Base-by-base conservation (phyloP, 306 rosid genomes). In the Aeschynomene evenia region DNA sequence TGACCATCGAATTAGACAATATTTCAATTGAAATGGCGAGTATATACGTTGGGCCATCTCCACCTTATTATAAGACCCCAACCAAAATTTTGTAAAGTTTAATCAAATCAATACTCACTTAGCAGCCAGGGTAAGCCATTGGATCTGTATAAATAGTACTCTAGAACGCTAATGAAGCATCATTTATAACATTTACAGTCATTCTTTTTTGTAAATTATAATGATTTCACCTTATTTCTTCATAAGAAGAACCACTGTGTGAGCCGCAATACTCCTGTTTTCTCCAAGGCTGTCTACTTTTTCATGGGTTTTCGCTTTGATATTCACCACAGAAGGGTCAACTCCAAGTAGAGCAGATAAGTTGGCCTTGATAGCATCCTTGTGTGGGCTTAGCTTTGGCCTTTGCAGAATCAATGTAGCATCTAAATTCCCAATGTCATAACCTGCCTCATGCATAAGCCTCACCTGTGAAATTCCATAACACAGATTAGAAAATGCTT, bases 241-340 rank as follows among this genome's bases (percentile, higher is more conserved):
- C 99, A 95, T 91, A 23, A 95, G 85, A 76, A 95, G 97, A 79
- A 89, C 91, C 71, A 89, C 96, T 19, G 97, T 95, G 81, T 95
- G 99, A 66, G 97, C 99, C 3, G 95, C 99, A 79, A 95, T 89
- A 54, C 99, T 91, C 79, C 99, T 78, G 46, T 91, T 91, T 77
- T 95, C 99, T 37, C 99, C 99, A 12, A 95, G 95, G 79, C 97
- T 91, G 75, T 91, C 99, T 6, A 95, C 97, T 69, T 89, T 95
- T 81, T 95, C 99, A 75, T 91, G 99, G 64, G 99, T 91, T 84
- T 95, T 95, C 31, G 96, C 99, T 64, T 95, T 95, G 65, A 91
- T 86, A 79, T 91, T 95, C 66, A 95, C 97, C 22, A 89, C 90
- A 36, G 95, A 73, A 13, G 90, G 80, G 83, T 95, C 96, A 4